phyloP scores from a whole-genome alignment of 1,284 basidiomycete species.

The Trametes versicolor region DNA sequence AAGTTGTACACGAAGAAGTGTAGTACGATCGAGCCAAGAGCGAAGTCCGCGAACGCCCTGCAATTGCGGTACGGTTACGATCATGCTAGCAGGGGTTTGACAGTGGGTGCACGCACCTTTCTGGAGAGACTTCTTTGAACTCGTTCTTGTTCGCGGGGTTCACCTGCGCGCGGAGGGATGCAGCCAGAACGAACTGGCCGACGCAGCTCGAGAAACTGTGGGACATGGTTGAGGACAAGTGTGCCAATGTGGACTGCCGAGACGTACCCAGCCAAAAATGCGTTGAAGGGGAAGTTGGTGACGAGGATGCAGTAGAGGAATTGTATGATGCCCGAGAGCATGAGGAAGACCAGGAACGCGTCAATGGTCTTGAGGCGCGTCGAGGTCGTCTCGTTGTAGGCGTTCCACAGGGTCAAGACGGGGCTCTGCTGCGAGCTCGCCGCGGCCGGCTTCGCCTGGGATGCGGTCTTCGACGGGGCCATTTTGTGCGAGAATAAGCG shows the following conservation, averaged over 20 bases:
- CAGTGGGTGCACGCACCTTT: constrained; percentile 69
- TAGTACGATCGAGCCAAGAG: constrained; percentile 91
- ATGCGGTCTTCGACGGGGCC: constrained; percentile 23
- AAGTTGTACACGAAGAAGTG: constrained; percentile 99
- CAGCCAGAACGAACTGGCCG: constrained; percentile 96
- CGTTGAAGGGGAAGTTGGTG: constrained; percentile 97
- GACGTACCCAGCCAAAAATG: constrained; percentile 93
- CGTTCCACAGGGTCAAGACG: constrained; percentile 73
- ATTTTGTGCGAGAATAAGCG: constrained; percentile 37
- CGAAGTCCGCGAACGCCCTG: constrained; percentile 97
- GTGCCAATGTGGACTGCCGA: background rate
- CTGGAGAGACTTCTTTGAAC: constrained; percentile 94
- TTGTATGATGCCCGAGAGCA: constrained; percentile 90
- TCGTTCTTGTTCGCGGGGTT: constrained; percentile 85
- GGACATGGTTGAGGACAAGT: background rate
- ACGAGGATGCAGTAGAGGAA: constrained; percentile 93
- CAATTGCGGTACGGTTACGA: background rate
- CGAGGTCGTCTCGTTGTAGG: constrained; percentile 83
- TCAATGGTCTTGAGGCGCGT: constrained; percentile 94
- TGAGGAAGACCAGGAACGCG: constrained; percentile 91
- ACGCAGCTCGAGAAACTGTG: constrained; percentile 91
- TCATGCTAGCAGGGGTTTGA: background rate
- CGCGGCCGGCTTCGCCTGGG: constrained; percentile 29
- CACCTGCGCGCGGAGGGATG: constrained; percentile 92
- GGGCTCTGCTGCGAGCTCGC: constrained; percentile 49